Evolutionary conservation across 345 rosid species (phyloP).

Genomic region (Sapria himalayana): DNA sequence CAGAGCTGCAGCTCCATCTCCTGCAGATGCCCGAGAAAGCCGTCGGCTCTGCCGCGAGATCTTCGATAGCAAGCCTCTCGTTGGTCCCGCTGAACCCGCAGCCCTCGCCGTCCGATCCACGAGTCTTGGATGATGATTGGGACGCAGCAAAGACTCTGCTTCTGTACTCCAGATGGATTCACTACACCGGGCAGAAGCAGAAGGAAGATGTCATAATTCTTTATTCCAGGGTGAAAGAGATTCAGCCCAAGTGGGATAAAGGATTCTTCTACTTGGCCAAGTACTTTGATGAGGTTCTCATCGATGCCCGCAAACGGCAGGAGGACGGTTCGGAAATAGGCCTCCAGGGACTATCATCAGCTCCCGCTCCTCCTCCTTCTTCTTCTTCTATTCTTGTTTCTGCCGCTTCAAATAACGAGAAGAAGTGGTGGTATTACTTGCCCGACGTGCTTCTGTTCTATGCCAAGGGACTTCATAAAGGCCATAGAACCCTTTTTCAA

Average conservation of each 20-base stretch:
- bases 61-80: conserved; percentile 55
- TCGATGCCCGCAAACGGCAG: conserved; percentile 84
- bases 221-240: conserved; percentile 63
- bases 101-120: conserved; percentile 31
- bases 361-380: conserved; percentile 18
- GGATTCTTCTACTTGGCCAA: conserved; percentile 87
- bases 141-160: conserved; percentile 84
- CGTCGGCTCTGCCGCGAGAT: conserved; percentile 49
- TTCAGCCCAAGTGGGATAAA: conserved; percentile 87
- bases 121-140: conserved; percentile 36
- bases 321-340: conserved; percentile 46
- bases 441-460: conserved; percentile 66
- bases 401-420: conserved; percentile 30
- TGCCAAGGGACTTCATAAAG: conserved; percentile 87
- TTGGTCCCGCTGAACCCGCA: conserved; percentile 47
- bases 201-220: conserved; percentile 83
- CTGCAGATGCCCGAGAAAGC: conserved; percentile 72
- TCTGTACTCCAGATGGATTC: conserved; percentile 82
- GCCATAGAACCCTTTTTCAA: conserved; percentile 87
- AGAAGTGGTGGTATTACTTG: conserved; percentile 52
- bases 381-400: conserved; percentile 20
- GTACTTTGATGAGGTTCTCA: conserved; percentile 82
- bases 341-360: conserved; percentile 18
- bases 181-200: conserved; percentile 79
- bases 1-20: conserved; percentile 76